phyloP scores from a whole-genome alignment of 225 moss, liverwort and hornwort genomes.

The Pseudisothecium myosuroides region DNA sequence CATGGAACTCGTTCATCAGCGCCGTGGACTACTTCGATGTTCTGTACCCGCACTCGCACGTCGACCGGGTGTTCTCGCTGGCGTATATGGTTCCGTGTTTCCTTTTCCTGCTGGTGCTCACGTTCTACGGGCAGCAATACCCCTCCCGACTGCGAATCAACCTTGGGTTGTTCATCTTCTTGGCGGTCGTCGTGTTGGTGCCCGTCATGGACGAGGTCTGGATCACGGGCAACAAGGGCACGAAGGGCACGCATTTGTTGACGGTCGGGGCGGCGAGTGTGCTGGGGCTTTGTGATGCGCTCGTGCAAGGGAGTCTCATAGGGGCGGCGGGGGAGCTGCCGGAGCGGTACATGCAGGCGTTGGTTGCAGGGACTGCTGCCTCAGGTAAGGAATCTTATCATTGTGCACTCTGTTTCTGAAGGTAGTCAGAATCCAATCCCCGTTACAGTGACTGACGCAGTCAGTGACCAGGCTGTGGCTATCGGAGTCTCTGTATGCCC shows the following conservation, averaged over 20 bases:
- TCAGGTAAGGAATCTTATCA: slow-evolving; percentile 22
- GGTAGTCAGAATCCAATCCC: neutral
- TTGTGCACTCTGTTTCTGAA: neutral
- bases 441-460: neutral
- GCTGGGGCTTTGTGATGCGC: slow-evolving; percentile 53
- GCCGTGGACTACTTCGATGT: slow-evolving; percentile 80
- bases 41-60: slow-evolving; percentile 55
- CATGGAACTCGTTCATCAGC: slow-evolving; percentile 78
- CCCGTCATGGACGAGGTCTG: slow-evolving; percentile 51
- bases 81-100: slow-evolving; percentile 64
- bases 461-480: neutral
- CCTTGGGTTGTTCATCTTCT: slow-evolving; percentile 29
- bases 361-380: slow-evolving; percentile 71
- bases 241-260: slow-evolving; percentile 25
- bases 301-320: slow-evolving; percentile 66
- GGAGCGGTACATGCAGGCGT: slow-evolving; percentile 81
- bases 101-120: slow-evolving; percentile 26
- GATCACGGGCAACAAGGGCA: slow-evolving; percentile 45
- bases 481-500: neutral
- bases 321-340: slow-evolving; percentile 82
- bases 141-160: slow-evolving; percentile 45
- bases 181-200: slow-evolving; percentile 42
- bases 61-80: slow-evolving; percentile 72
- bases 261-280: slow-evolving; percentile 36
- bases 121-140: slow-evolving; percentile 49